Evolutionary conservation across 495 filamentous ascomycete genomes (phyloP), one percentile per base, ranked within the genome.

Genomic region (Xylaria sp.): DNA sequence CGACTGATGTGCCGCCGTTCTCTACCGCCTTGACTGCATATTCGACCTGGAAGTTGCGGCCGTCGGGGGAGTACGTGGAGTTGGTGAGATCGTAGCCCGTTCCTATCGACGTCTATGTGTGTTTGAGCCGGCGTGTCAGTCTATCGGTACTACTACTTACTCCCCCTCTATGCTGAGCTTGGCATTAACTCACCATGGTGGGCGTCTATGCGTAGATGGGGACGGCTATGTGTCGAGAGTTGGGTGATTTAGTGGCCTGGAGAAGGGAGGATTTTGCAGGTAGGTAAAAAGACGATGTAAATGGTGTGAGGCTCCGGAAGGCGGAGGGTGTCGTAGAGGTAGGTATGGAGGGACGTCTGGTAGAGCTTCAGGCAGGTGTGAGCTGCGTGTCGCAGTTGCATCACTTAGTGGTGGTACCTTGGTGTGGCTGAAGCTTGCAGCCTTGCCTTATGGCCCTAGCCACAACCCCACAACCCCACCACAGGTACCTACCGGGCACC

Each of bases 61-160:
- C 96, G 85, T 99, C 96, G 68, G 96, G 96, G 44, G 95, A 98
- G 87, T 98, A 99, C 83, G 98, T 95, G 76, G 97, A 98, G 88
- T 99, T 99, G 76, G 93, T 92, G 79, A 99, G 92, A 89, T 99
- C 96, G 84, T 99, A 99, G 78, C 96, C 96, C 76, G 96, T 99
- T 80, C 96, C 96, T 90, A 99, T 99, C 76, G 96, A 99, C 78
- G 96, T 99, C 96, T 98, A n/a, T n/a, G 71, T 58, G 63, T 63
- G 52, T 69, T 21, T 17, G 52, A 15, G 65, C 11, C 12, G 26
- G 35, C 21, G 0, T 69, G 43, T 52, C 53, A 57, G 67, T 48
- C 17, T 12, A 12, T 37, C 9, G n/a, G 9, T 46, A 7, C n/a
- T 37, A 8, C 35, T 37, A 3, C 35, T 8, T 37, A 3, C 35